Conservation (phyloP, 257 asterid genomes). For the Plantago major region DNA sequence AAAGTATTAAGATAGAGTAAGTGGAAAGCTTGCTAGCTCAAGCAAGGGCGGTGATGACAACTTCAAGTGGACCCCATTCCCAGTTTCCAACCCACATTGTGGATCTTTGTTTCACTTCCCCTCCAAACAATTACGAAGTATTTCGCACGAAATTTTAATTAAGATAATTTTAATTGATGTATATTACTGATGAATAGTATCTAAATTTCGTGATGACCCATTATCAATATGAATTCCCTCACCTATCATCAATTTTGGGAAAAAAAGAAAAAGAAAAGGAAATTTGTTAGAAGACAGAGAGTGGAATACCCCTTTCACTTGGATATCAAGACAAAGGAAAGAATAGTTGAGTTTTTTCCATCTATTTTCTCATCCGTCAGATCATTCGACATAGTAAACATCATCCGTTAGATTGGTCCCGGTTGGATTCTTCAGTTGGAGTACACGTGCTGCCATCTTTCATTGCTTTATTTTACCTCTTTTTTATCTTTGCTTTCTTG, state of each 20-base stretch:
- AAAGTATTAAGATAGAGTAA: too few relatives aligned
- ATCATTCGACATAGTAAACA: neutral
- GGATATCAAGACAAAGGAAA: conserved; percentile 12
- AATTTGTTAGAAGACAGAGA: neutral
- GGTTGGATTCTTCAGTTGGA: conserved; percentile 7
- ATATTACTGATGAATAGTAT: too few relatives aligned
- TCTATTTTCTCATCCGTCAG: conserved; percentile 2
- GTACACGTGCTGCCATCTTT: conserved; percentile 40
- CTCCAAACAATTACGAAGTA: neutral
- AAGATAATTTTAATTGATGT: too few relatives aligned
- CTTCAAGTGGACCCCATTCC: neutral
- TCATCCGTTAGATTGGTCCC: conserved; percentile 9
- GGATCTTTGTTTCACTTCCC: neutral
- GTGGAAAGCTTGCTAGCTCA: conserved; percentile 1
- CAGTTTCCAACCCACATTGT: neutral
- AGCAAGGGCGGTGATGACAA: conserved; percentile 8
- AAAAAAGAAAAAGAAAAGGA: too few relatives aligned
- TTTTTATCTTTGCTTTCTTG: conserved; percentile 58
- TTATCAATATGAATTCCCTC: too few relatives aligned
- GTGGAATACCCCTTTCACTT: neutral
- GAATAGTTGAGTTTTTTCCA: conserved; percentile 1
- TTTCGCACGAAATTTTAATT: too few relatives aligned
- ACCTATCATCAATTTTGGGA: too few relatives aligned
- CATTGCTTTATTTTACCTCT: conserved; percentile 8
- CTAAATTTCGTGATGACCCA: too few relatives aligned